These are phyloP conservation scores for Diplosphaera chodatii DNA, from an alignment of 139 green algal genomes.

Conservation along the genomic window DNA sequence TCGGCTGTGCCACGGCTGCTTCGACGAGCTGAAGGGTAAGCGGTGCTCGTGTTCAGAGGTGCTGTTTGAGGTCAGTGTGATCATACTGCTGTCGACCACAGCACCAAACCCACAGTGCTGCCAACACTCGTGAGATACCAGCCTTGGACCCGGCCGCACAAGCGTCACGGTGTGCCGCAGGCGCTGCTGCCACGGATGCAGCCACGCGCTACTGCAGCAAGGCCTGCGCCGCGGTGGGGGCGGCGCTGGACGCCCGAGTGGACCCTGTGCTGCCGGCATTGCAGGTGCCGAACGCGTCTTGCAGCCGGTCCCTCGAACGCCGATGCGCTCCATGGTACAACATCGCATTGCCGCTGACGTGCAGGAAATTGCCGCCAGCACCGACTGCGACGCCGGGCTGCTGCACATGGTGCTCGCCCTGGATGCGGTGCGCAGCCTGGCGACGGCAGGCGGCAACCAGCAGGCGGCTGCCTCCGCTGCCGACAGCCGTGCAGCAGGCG, in stretches of 20 bases:
- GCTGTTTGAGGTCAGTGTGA: neutral
- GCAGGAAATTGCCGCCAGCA: neutral
- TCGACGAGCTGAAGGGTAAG: conserved; percentile 2
- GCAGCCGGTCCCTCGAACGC: no score
- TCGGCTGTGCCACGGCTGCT: conserved; percentile 5
- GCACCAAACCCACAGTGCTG: no score
- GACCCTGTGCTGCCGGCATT: neutral
- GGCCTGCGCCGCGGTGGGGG: neutral
- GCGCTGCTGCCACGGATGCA: neutral
- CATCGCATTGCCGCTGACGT: no score
- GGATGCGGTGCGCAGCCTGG: conserved; percentile 1
- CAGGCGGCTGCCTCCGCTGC: no score
- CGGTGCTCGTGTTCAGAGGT: no score
- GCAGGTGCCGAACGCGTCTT: no score
- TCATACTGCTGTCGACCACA: no score
- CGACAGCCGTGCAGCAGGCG: neutral
- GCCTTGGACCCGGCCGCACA: no score
- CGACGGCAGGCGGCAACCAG: neutral
- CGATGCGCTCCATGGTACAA: no score
- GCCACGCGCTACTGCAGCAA: neutral
- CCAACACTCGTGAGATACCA: no score
- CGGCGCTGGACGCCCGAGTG: neutral
- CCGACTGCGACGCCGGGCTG: neutral
- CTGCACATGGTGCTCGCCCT: conserved; percentile 11
- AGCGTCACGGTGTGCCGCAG: no score